These are phyloP conservation scores for Mortierella sp. DNA, from an alignment of 371 early-diverging fungal genomes.

Conservation along the genomic window DNA sequence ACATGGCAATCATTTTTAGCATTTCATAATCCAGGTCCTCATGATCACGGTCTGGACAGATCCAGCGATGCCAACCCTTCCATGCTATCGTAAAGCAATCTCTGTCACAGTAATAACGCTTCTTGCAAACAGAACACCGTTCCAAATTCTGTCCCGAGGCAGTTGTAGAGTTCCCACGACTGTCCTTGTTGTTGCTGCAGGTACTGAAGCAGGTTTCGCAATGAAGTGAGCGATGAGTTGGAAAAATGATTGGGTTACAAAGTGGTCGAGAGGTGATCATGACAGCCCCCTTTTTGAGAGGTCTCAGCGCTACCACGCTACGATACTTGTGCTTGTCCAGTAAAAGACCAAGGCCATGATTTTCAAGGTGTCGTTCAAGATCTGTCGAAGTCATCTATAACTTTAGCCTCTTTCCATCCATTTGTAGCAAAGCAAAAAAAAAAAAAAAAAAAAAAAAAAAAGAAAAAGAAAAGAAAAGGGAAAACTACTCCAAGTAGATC, in stretches of 20 bases:
- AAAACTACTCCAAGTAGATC: too few relatives aligned
- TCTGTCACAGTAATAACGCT: constrained; percentile 41
- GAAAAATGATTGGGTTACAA: constrained; percentile 50
- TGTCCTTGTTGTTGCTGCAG: not conserved
- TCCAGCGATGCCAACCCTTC: constrained; percentile 51
- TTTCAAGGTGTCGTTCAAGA: constrained; percentile 32
- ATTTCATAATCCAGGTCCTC: constrained; percentile 52
- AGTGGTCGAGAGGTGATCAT: constrained; percentile 44
- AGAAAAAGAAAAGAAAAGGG: too few relatives aligned
- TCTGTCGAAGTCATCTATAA: constrained; percentile 30
- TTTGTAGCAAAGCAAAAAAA: not conserved
- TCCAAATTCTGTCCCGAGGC: constrained; percentile 14
- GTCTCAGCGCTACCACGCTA: constrained; percentile 36
- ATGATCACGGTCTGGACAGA: constrained; percentile 35
- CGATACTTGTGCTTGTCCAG: constrained; percentile 41
- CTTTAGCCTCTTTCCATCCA: not conserved
- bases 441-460: too few relatives aligned
- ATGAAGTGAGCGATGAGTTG: constrained; percentile 45
- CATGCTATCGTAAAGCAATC: constrained; percentile 43
- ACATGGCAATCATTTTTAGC: constrained; percentile 49
- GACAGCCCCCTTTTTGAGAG: constrained; percentile 24
- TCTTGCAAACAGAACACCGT: constrained; percentile 48
- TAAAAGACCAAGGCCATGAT: constrained; percentile 31
- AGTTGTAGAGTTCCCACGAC: too few relatives aligned
- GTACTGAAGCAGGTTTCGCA: constrained; percentile 48